Conservation (phyloP, 208 protist species). For the Leishmania braziliensis region DNA sequence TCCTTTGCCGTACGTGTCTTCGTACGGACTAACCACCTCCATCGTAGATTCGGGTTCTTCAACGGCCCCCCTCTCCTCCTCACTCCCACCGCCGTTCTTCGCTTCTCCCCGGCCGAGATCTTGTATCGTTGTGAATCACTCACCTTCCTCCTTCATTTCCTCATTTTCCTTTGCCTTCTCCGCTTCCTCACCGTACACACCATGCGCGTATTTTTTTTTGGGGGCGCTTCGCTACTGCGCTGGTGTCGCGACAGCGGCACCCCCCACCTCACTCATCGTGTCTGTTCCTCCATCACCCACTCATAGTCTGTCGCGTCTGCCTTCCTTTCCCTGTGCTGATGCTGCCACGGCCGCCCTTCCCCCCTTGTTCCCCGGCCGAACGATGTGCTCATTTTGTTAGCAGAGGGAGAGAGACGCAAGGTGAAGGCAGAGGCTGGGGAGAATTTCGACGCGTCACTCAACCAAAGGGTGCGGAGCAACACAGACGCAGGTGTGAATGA, state of each 20-base stretch:
- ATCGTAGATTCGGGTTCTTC: background rate
- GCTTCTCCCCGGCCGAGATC: background rate
- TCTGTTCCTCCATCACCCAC: background rate
- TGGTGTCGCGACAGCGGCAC: too few species aligned
- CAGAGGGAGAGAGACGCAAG: background rate
- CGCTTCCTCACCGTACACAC: background rate
- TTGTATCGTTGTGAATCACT: background rate
- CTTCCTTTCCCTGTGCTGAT: background rate
- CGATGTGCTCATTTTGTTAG: background rate
- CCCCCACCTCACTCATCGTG: background rate
- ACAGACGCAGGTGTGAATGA: background rate
- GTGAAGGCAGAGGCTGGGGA: background rate
- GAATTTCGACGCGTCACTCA: background rate
- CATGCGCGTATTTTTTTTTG: too few species aligned
- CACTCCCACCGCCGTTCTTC: background rate
- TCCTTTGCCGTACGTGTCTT: background rate
- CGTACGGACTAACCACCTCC: background rate
- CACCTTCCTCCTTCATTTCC: background rate
- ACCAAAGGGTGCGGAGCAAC: background rate
- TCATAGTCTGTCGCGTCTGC: background rate
- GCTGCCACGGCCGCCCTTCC: background rate
- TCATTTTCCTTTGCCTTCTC: background rate
- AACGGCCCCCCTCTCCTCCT: background rate
- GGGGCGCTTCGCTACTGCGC: background rate
- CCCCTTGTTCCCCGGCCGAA: background rate